These are phyloP conservation scores for Tanacetum coccineum DNA, from an alignment of 129 eudicot species.

Conservation along the genomic window DNA sequence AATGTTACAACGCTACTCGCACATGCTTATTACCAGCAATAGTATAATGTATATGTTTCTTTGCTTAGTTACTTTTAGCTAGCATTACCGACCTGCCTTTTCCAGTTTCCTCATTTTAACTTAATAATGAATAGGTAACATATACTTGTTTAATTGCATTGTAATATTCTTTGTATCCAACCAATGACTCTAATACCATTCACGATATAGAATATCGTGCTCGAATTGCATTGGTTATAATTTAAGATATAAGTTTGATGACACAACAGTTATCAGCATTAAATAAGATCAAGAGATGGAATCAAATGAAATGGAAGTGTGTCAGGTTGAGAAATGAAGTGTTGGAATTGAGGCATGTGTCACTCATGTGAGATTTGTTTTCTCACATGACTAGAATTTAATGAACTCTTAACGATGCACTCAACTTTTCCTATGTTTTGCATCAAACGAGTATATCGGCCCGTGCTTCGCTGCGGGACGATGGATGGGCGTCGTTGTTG, in stretches of 20 bases:
- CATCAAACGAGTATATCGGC: too few relatives aligned
- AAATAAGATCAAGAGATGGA: slow-evolving; percentile 14
- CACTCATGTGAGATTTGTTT: slow-evolving; percentile 29
- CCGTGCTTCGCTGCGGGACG: too few relatives aligned
- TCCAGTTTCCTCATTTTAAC: too few relatives aligned
- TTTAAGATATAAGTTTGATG: slow-evolving; percentile 14
- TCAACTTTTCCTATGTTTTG: slow-evolving; percentile 26
- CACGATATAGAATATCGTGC: slow-evolving; percentile 3
- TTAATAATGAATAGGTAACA: too few relatives aligned
- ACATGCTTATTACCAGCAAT: too few relatives aligned
- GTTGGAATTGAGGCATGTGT: slow-evolving; percentile 33
- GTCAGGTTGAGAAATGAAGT: slow-evolving; percentile 21
- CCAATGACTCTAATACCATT: neutral
- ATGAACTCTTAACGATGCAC: slow-evolving; percentile 19
- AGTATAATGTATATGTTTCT: too few relatives aligned
- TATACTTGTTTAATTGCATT: neutral
- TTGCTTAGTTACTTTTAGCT: too few relatives aligned
- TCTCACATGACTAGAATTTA: slow-evolving; percentile 29
- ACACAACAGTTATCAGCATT: slow-evolving; percentile 26
- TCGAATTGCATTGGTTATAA: slow-evolving; percentile 1
- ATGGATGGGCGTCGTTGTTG: too few relatives aligned
- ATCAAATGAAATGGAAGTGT: slow-evolving; percentile 18
- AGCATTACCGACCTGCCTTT: too few relatives aligned
- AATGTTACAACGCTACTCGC: too few relatives aligned
- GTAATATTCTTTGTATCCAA: slow-evolving; percentile 4